Base-by-base conservation (phyloP, 148 eudicot species). In the Nepenthes gracilis region DNA sequence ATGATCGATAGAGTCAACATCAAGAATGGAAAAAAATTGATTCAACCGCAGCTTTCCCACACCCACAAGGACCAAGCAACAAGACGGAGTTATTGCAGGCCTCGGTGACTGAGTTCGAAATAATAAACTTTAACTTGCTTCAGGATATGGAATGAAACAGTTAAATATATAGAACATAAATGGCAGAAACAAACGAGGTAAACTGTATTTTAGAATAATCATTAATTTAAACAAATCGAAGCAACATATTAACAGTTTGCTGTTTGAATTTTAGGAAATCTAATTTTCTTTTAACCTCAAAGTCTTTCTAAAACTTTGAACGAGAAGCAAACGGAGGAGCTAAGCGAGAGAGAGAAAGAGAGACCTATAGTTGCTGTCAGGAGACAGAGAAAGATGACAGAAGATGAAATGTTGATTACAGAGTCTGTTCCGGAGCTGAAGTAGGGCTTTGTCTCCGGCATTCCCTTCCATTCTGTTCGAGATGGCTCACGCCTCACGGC, bases 11-110 rank as follows among this genome's bases (percentile, higher is more conserved):
- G 2, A 64, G 32, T 23, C 33, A 33, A 36, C 36, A 33, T 34
- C 35, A 33, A 36, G 13, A 32, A 11, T 10, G 53, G 11, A 49
- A 6, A 49, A n/a, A n/a, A 49, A 11, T n/a, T 10, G 13, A 5
- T 12, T 6, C 61, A 4, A 92, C 98, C 69, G 85, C 83, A 47
- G 61, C 61, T 79, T 92, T 86, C 37, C 96, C 91, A 45, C 95
- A 92, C 9, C 96, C 98, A 37, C 96, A 94, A 14, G 98, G 96
- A 34, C 98, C 98, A 14, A 92, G 89, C 58, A 92, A 87, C 79
- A 92, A 68, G 34, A 79, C 83, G 3, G 98, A 92, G 69, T 92
- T 92, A 70, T 92, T 92, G 67, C 91, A 84, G 33, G 85, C 86
- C 76, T 92, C 98, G 13, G 88, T 79, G 14, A 88, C 70, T 33